Conservation (phyloP, 2,329 filamentous ascomycete species). For the Clonostachys chloroleuca region DNA sequence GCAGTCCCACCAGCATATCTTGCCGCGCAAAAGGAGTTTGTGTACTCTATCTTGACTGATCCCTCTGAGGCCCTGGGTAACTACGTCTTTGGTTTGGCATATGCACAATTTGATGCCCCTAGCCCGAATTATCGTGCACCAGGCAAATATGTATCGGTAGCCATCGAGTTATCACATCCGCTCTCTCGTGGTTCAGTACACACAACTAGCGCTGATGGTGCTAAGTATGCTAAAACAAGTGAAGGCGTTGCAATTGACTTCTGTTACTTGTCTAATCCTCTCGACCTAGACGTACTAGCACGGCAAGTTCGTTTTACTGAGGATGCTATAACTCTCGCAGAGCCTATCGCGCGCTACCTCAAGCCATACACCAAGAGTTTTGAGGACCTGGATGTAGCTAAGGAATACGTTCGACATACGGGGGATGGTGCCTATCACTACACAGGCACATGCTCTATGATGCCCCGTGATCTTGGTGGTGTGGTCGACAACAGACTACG, state of each 20-base stretch:
- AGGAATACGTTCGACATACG: too few relatives aligned
- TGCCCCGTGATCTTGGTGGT: too few relatives aligned
- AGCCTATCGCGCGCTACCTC: too few relatives aligned
- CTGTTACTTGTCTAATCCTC: slow-evolving; percentile 48
- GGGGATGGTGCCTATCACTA: too few relatives aligned
- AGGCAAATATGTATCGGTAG: slow-evolving; percentile 3
- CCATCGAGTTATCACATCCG: slow-evolving; percentile 44
- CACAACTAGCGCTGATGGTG: slow-evolving; percentile 34
- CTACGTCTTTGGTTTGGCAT: slow-evolving; percentile 8
- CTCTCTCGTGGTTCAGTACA: slow-evolving; percentile 56
- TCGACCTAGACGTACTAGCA: slow-evolving; percentile 40
- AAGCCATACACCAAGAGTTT: too few relatives aligned
- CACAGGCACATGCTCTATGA: too few relatives aligned
- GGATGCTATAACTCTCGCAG: too few relatives aligned
- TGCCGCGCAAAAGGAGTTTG: slow-evolving; percentile 4
- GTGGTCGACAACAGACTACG: too few relatives aligned
- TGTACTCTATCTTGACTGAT: slow-evolving; percentile 6
- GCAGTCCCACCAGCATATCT: slow-evolving; percentile 1
- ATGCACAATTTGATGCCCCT: slow-evolving; percentile 1
- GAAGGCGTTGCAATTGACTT: slow-evolving; percentile 42
- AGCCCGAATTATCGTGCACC: slow-evolving; percentile 7
- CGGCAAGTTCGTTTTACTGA: too few relatives aligned
- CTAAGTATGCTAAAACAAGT: slow-evolving; percentile 15
- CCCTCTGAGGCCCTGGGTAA: slow-evolving; percentile 7
- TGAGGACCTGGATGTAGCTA: too few relatives aligned